Percentiles rank a stretch among this genome's conserved stretches.
Conservation (phyloP, 2,329 filamentous ascomycete species). For the Raffaelea deltoideospora region DNA sequence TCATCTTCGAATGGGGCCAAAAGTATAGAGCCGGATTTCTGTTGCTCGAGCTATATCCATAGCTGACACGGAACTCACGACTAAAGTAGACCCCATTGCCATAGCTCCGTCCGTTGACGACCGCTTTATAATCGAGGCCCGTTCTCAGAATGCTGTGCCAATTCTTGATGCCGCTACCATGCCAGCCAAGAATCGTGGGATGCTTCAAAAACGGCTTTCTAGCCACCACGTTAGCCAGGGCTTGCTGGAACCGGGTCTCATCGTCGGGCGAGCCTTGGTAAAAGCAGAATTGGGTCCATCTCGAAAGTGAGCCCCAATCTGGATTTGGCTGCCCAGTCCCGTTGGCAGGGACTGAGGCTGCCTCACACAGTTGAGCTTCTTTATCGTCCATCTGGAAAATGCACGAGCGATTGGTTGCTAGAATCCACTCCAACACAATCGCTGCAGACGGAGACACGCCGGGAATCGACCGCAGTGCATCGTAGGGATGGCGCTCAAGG, state of each 20-base stretch:
- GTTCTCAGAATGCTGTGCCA: conserved; percentile 85
- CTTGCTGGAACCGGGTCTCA: conserved; percentile 56
- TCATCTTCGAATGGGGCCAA: conserved; percentile 56
- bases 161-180: conserved; percentile 61
- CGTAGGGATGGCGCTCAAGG: conserved; percentile 23
- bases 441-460: conserved; percentile 49
- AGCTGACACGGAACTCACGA: conserved; percentile 38
- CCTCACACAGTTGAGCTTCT: not conserved
- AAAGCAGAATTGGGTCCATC: conserved; percentile 78
- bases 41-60: conserved; percentile 25
- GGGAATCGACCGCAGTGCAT: conserved; percentile 27
- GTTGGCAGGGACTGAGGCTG: no score
- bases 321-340: no score
- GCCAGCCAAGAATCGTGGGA: conserved; percentile 74
- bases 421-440: conserved; percentile 67
- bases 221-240: conserved; percentile 32
- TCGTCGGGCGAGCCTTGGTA: conserved; percentile 81
- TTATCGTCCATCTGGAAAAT: conserved; percentile 55
- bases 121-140: conserved; percentile 57
- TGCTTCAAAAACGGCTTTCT: conserved; percentile 19
- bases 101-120: conserved; percentile 49
- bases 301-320: no score
- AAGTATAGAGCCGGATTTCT: not conserved
- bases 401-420: conserved; percentile 77
- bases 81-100: conserved; percentile 79